Base-by-base conservation (phyloP, 352 stramenopile species). In the Hyphochytrium catenoides region DNA sequence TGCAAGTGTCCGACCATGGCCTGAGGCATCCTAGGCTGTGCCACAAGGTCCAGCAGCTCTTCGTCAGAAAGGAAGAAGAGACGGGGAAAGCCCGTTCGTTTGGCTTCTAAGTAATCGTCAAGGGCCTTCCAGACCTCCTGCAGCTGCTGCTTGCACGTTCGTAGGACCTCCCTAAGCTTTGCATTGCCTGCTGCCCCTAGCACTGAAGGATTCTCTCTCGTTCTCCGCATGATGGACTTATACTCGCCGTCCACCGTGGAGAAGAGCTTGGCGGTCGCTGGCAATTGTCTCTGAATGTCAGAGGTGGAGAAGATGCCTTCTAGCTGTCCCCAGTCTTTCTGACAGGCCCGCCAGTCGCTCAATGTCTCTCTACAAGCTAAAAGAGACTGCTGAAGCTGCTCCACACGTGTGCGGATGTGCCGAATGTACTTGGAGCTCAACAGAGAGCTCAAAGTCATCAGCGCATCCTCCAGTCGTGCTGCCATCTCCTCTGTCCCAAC, bases 61-160 rank as follows among this genome's bases (percentile, higher is more conserved):
- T 83, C 70, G 41, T 83, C 81, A 21, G 65, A 74, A 32, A 86
- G 69, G 39, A 84, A 86, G 36, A 77, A 86, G 30, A 86, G 84
- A 1, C 72, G 56, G 1, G 72, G 69, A 40, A 86, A 86, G 20
- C 62, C 58, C 8, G 54, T 47, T n/a, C 72, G 67, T 29, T 86
- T 86, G 4, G 62, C 72, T 43, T 79, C 65, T 3, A 82, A 20
- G 19, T 82, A 82, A 34, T 78, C 67, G 44, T 78, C 67, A 1
- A 81, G 47, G 3, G 67, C 76, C 36, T 81, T 81, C 33, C 76
- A 59, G 20, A 78, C 67, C 15, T 48, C 52, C 17, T 81, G 64
- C 1, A 81, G 48, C 3, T 62, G 66, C 14, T 37, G n/a, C n/a
- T n/a, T n/a, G n/a, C n/a, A n/a, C n/a, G n/a, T n/a, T n/a, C n/a